Conservation (phyloP, 192 early-diverging fungal genomes). For the Backusella westeae region DNA sequence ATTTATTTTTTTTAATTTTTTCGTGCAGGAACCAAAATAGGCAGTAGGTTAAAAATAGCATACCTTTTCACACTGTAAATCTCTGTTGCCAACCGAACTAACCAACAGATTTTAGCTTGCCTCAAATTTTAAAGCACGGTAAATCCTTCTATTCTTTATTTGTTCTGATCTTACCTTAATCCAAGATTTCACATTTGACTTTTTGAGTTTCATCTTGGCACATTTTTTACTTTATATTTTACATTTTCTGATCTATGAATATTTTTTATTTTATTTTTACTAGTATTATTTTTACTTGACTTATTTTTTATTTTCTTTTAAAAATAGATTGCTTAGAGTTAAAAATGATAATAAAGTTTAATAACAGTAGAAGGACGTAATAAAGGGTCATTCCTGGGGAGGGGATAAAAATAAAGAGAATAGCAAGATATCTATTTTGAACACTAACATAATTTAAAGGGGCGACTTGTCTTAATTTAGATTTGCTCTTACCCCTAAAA, state of each 20-base stretch:
- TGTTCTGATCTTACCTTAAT: not conserved
- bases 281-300: not conserved
- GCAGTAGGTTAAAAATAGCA: not conserved
- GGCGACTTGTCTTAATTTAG: not conserved
- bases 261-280: not conserved
- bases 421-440: not conserved
- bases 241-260: not conserved
- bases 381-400: not conserved
- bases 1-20: not conserved
- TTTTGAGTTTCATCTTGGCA: conserved; percentile 1
- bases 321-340: not conserved
- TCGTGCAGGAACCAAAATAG: not conserved
- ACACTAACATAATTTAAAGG: not conserved
- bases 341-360: not conserved
- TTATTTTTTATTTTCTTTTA: not conserved
- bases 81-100: not conserved
- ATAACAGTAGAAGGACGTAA: not conserved
- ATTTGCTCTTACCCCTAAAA: not conserved
- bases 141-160: not conserved
- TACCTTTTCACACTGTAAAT: not conserved
- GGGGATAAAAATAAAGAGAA: conserved; percentile 2
- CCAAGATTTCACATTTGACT: not conserved
- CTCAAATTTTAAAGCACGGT: not conserved
- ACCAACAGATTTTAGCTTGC: not conserved
- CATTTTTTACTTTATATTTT: not conserved